These are phyloP conservation scores for Xylariomycetidae sp. DNA, from an alignment of 2,329 filamentous ascomycete genomes.

Conservation along the genomic window DNA sequence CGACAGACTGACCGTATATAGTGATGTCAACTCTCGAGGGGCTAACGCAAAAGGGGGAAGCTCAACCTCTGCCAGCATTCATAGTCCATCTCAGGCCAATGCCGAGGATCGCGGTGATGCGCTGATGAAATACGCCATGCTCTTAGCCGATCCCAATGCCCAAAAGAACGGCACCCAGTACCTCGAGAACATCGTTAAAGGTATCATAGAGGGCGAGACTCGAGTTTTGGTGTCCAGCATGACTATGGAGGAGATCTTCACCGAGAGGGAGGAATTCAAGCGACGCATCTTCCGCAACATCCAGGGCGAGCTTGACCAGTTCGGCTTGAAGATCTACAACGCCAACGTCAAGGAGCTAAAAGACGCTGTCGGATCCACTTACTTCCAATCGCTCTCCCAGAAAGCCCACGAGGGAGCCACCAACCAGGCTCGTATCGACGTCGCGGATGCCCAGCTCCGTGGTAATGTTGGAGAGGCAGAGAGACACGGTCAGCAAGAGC, in stretches of 20 bases:
- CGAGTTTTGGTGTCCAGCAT: conserved; percentile 78
- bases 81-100: too few relatives aligned
- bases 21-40: conserved; percentile 58
- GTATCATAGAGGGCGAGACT: conserved; percentile 85
- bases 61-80: conserved; percentile 1
- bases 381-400: conserved; percentile 75
- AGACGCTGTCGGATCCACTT: conserved; percentile 75
- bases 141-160: conserved; percentile 59
- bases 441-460: conserved; percentile 57
- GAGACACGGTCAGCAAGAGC: conserved; percentile 74
- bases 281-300: conserved; percentile 70
- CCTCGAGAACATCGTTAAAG: conserved; percentile 81
- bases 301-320: conserved; percentile 73
- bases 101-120: conserved; percentile 53
- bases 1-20: conserved; percentile 11
- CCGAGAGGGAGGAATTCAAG: conserved; percentile 72
- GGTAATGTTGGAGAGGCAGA: conserved; percentile 75
- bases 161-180: conserved; percentile 47
- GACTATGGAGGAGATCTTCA: conserved; percentile 92
- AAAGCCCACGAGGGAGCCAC: conserved; percentile 83
- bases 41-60: conserved; percentile 32
- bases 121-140: conserved; percentile 76
- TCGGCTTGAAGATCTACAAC: conserved; percentile 72
- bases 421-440: conserved; percentile 69
- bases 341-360: conserved; percentile 81